Evolutionary conservation across 1,284 basidiomycete species (phyloP), one percentile per base, ranked within the genome.

Genomic region (Cystobasidium pallidum): DNA sequence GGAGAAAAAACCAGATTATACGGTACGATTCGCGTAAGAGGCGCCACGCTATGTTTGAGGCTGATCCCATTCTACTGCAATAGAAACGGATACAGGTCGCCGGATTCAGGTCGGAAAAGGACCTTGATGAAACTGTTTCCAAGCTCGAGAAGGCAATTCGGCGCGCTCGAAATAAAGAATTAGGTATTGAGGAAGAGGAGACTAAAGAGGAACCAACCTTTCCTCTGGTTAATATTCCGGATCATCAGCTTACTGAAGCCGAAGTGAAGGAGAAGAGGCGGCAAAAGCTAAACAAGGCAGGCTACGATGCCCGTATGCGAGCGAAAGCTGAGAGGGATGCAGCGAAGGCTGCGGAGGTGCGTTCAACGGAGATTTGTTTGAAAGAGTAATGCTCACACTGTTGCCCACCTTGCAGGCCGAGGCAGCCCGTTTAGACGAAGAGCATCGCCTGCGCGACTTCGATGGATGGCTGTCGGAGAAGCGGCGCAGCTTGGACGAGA

Each of bases 171-270:
- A 89, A 89, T 77, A 91, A 90, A 78, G 90, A 93, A 67, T 81
- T 85, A 2, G 88, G 86, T 0, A 84, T 88, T 58, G 86, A 84
- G 34, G 88, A 88, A 21, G 86, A 87, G 21, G 83, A 82, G 32
- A 77, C 79, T 36, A 82, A 86, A 79, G 92, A 93, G 73, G 89
- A 90, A 8, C 85, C 88, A 0, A 87, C 87, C 0, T 99, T 94
- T 83, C 93, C 92, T 6, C 85, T 99, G 1, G 83, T 95, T 17
- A 93, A 97, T 77, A 85, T 91, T 0, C 92, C 94, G 0, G 96
- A 99, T 81, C 89, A 87, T 21, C 91, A 96, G 86, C 86, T 99
- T 24, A 92, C 92, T 77, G 94, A 98, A 79, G 94, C 97, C 58
- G 86, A 88, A 17, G 79, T 98, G 58, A 97, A 92, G 80, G 96